Base-by-base conservation (phyloP, 176 grass and related monocot species). In the Aegilops sharonensis region DNA sequence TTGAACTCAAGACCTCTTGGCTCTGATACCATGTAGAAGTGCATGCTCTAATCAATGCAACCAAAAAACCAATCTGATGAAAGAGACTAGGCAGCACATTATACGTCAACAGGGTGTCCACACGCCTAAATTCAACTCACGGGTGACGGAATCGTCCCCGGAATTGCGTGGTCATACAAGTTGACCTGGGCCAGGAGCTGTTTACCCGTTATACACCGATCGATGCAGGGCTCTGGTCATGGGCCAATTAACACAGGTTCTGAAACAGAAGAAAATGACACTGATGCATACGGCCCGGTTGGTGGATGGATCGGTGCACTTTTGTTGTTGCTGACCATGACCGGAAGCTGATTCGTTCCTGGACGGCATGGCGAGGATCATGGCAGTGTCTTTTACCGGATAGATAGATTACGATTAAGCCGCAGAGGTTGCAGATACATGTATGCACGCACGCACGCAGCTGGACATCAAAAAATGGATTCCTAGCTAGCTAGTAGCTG, bases 391-490 rank as follows among this genome's bases (percentile, higher is more conserved):
- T 67, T 83, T 61, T 43, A 0, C 50, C 5, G 15, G 50, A 45
- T 12, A 45, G 13, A 17, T n/a, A 68, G 30, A 78, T 0, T 25
- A 18, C 2, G 7, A 50, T 75, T 29, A 27, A 35, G 36, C 8
- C 3, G 24, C 72, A 78, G 13, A 78, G 40, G 30, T 36, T 21
- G 21, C 71, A 64, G 8, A 23, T 67, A 14, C 45, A 48, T 13
- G 43, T 3, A 12, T 48, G 45, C 11, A 45, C 12, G 43, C 12
- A 32, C 9, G 1, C 35, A 48, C 9, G 42, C 72, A 78, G 57
- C 2, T 83, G 59, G 68, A 66, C 65, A 87, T 42, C 25, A 72
- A 14, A 35, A 45, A 50, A 50, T 48, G 89, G 74, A 90, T 86
- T 56, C 84, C 68, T 79, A 67, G 27, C 27, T 12, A 45, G 40